Evolutionary conservation across 495 filamentous ascomycete genomes (phyloP).

Genomic region (Terfezia claveryi): DNA sequence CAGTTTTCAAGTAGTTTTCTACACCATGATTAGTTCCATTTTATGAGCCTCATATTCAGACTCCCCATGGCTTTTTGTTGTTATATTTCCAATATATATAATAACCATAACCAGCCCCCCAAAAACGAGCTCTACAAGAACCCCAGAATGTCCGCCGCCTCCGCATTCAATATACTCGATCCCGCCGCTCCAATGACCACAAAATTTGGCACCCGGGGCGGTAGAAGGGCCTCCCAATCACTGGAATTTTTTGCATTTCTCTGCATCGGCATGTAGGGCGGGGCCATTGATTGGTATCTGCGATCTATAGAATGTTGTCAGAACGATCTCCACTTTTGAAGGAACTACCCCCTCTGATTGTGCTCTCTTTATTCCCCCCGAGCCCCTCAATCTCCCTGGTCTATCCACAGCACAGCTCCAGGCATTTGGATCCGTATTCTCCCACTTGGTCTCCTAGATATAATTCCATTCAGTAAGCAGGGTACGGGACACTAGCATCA

Average conservation of each 20-base stretch:
- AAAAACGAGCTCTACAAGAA: slow-evolving; percentile 35
- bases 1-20: too few relatives aligned
- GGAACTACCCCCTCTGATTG: neutral
- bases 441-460: slow-evolving; percentile 50
- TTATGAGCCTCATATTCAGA: too few relatives aligned
- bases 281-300: neutral
- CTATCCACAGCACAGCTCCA: neutral
- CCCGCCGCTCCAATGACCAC: slow-evolving; percentile 83
- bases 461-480: slow-evolving; percentile 48
- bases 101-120: too few relatives aligned
- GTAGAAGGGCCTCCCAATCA: slow-evolving; percentile 29
- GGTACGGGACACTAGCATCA: slow-evolving; percentile 29
- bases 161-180: slow-evolving; percentile 82
- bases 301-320: neutral
- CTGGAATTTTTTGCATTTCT: slow-evolving; percentile 23
- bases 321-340: too few relatives aligned
- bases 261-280: slow-evolving; percentile 31
- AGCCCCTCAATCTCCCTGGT: neutral
- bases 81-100: too few relatives aligned
- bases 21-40: too few relatives aligned
- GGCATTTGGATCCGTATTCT: slow-evolving; percentile 16
- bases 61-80: too few relatives aligned
- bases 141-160: slow-evolving; percentile 78
- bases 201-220: slow-evolving; percentile 24
- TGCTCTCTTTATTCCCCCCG: neutral